Base-by-base conservation (phyloP, 2,329 filamentous ascomycete genomes). In the Hypoxylon sp. region DNA sequence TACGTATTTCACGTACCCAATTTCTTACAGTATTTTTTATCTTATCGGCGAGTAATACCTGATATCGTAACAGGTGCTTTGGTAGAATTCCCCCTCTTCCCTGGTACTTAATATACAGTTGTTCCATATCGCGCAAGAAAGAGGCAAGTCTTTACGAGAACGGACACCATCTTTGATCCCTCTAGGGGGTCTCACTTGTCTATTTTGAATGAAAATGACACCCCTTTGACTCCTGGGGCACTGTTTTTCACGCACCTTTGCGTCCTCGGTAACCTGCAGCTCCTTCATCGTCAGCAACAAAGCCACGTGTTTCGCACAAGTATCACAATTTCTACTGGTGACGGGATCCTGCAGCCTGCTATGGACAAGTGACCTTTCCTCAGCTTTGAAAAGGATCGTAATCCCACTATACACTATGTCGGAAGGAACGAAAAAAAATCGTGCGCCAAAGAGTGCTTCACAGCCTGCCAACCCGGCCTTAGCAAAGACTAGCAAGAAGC, bases 401-500 rank as follows among this genome's bases (percentile, higher is more conserved):
- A 61, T 67, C 30, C 63, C 60, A 47, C 54, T 60, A 52, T 46
- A 57, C 59, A 72, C 52, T n/a, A 75, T 74, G 74, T 69, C 67
- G 23, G 70, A 61, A 46, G 50, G 47, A 34, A 41, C 59, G 47
- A 72, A 67, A 60, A 74, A 70, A 61, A 56, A 27, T n/a, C 53
- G 55, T 56, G 51, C 63, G 21, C 47, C 68, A 9, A 62, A 63
- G 62, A 14, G 58, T 4, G 51, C 41, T 46, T 56, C 63, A 41
- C 59, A 67, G 30, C 43, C 71, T 43, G 41, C 54, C 43, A 66
- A 64, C 47, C 25, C 32, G 25, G 8, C 52, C 1, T 14, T 61
- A 21, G 47, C 73, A 30, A 71, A 71, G 51, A 53, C 66, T 30
- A 72, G 65, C 67, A 85, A 82, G 74, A 86, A 86, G 75, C 79